Conservation (phyloP, 371 early-diverging fungal genomes). For the Dentiscutata heterogama region DNA sequence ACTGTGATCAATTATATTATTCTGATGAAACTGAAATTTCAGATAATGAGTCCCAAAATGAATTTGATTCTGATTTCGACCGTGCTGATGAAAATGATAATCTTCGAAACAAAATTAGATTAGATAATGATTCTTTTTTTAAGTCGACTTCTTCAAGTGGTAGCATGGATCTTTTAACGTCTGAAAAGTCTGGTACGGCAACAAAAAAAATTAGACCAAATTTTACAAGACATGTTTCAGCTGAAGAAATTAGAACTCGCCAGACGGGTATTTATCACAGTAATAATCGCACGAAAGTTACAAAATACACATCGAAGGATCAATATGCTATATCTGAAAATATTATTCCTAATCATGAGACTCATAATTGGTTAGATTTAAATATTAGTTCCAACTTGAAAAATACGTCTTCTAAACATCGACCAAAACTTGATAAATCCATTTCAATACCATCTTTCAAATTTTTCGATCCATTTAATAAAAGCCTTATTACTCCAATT, state of each 20-base stretch:
- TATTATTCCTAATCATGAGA: neutral
- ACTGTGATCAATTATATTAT: neutral
- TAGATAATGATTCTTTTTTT: neutral
- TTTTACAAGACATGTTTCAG: neutral
- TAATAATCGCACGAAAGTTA: neutral
- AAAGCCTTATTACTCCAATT: neutral
- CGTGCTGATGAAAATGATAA: neutral
- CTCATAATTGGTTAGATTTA: neutral
- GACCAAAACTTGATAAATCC: neutral
- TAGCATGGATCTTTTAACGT: neutral
- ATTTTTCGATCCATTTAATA: neutral
- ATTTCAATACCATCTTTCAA: neutral
- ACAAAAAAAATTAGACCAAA: neutral
- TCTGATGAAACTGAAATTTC: neutral
- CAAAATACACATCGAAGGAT: neutral
- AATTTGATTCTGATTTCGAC: neutral
- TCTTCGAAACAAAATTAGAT: neutral
- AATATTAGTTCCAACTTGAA: neutral
- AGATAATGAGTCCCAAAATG: neutral
- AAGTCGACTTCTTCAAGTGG: neutral
- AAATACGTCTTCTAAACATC: neutral
- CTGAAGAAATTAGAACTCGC: neutral
- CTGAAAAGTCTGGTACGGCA: neutral
- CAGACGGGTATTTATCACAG: conserved; percentile 4
- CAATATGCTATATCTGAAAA: neutral